These are phyloP conservation scores for Zymoseptoria pseudotritici DNA, from an alignment of 2,329 filamentous ascomycete species.

Conservation along the genomic window DNA sequence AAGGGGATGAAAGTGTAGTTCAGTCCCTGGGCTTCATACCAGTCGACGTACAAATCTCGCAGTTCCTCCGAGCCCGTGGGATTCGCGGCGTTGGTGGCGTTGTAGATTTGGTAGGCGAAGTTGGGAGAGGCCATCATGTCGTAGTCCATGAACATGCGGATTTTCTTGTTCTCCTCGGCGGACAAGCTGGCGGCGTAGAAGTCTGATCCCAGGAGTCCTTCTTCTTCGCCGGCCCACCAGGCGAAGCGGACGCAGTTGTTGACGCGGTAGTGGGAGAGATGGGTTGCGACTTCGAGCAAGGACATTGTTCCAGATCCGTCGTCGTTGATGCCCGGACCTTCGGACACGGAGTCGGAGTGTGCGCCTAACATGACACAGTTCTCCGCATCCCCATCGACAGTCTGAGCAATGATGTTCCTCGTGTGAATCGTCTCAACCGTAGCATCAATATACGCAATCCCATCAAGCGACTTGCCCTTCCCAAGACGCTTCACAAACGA, in stretches of 20 bases:
- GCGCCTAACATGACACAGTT: slow-evolving; percentile 36
- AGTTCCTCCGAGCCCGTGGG: slow-evolving; percentile 13
- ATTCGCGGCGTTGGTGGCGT: slow-evolving; percentile 30
- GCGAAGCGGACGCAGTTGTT: slow-evolving; percentile 62
- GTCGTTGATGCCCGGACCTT: slow-evolving; percentile 65
- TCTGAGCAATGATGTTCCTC: slow-evolving; percentile 14
- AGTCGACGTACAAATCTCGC: slow-evolving; percentile 13
- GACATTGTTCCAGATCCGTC: slow-evolving; percentile 62
- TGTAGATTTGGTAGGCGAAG: slow-evolving; percentile 49
- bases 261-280: slow-evolving; percentile 62
- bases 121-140: slow-evolving; percentile 63
- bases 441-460: slow-evolving; percentile 18
- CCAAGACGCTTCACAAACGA: slow-evolving; percentile 14
- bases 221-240: slow-evolving; percentile 58
- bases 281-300: slow-evolving; percentile 52
- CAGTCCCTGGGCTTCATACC: slow-evolving; percentile 11
- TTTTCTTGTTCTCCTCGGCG: slow-evolving; percentile 47
- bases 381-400: slow-evolving; percentile 44
- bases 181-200: slow-evolving; percentile 43
- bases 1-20: slow-evolving; percentile 16
- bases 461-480: slow-evolving; percentile 9
- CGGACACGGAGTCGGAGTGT: slow-evolving; percentile 41
- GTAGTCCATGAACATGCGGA: slow-evolving; percentile 61
- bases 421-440: slow-evolving; percentile 16
- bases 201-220: slow-evolving; percentile 51